Evolutionary conservation across 2,329 filamentous ascomycete species (phyloP).

Genomic region (Mycocentrospora acerina): DNA sequence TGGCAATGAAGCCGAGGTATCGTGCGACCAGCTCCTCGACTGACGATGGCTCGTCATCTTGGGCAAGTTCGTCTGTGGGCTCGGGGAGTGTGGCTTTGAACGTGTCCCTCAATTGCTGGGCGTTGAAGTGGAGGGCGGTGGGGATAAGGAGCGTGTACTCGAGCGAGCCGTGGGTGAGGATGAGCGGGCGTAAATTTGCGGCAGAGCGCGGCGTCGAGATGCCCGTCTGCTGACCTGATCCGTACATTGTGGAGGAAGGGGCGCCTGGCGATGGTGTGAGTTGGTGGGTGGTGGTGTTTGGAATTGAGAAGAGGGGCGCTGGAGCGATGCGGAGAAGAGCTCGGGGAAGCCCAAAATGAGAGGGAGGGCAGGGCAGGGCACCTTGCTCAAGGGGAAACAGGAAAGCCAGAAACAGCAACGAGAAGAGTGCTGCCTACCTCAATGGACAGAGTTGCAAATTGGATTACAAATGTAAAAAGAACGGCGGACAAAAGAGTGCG

Average conservation of each 20-base stretch:
- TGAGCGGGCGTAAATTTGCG: slow-evolving; percentile 86
- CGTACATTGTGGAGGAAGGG: slow-evolving; percentile 63
- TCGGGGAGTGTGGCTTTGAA: slow-evolving; percentile 83
- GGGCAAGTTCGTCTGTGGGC: slow-evolving; percentile 94
- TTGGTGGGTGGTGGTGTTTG: neutral
- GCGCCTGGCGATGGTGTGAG: slow-evolving; percentile 13
- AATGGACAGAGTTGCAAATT: slow-evolving; percentile 7
- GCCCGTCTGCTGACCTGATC: slow-evolving; percentile 88
- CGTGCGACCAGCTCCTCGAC: slow-evolving; percentile 87
- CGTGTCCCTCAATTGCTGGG: slow-evolving; percentile 87
- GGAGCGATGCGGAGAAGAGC: neutral
- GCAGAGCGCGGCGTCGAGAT: slow-evolving; percentile 95
- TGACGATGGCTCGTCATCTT: slow-evolving; percentile 98
- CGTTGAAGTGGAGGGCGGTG: slow-evolving; percentile 93
- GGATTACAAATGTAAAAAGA: slow-evolving; percentile 19
- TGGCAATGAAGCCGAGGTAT: slow-evolving; percentile 87
- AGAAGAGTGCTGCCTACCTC: slow-evolving; percentile 15
- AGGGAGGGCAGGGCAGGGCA: neutral
- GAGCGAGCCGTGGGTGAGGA: slow-evolving; percentile 88
- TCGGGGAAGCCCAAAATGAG: neutral
- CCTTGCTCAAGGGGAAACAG: too few species aligned
- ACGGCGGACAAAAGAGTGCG: slow-evolving; percentile 18
- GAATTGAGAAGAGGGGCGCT: slow-evolving; percentile 6
- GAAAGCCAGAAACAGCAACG: too few species aligned
- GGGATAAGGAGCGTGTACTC: slow-evolving; percentile 96